Base-by-base conservation (phyloP, 495 filamentous ascomycete species). In the Penicillium coprophilum region DNA sequence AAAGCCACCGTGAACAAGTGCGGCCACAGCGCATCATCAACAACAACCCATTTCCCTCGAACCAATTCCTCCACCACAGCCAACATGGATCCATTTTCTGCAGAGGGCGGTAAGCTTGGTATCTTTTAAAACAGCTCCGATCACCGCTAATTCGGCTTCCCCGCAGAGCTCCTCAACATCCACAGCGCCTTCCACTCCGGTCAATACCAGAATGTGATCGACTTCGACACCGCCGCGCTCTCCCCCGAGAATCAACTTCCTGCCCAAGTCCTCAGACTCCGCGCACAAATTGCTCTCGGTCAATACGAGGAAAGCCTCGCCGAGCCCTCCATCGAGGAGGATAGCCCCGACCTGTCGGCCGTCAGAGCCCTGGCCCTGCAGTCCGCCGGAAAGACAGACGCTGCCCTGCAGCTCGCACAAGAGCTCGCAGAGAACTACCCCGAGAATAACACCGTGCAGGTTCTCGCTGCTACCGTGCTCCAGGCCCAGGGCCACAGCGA, bases 101-200 rank as follows among this genome's bases (percentile, higher is more conserved):
- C 89, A 62, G 94, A 97, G 79, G 91, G 91, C 79, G 86, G 86
- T 87, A 72, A 57, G 77, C 17, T 44, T 44, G 15, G 5, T 15
- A 11, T 3, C 30, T 20, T 13, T 28, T 48, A 17, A 43, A 13
- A n/a, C 28, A 47, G 30, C 15, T 30, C 49, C 32, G 49, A 43
- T 13, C 48, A 40, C 21, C 15, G 46, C 60, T 59, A 39, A 63
- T 43, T 7, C 17, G 56, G 12, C 31, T 53, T 17, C 59, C 39
- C 47, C 49, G n/a, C 66, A 88, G 94, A 98, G 77, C 85, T 98
- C 62, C 85, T 96, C 71, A 96, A 92, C 79, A 86, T 97, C 70
- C 90, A 94, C 83, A 96, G 88, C 76, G 83, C 89, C 78, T 97
- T 96, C 83, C 88, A 94, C 80, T 89, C 92, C 69, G 90, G 89